Percentiles rank a stretch among this genome's conserved stretches.
Conservation (phyloP, 768 basidiomycete genomes). For the Glaciozyma antarctica region DNA sequence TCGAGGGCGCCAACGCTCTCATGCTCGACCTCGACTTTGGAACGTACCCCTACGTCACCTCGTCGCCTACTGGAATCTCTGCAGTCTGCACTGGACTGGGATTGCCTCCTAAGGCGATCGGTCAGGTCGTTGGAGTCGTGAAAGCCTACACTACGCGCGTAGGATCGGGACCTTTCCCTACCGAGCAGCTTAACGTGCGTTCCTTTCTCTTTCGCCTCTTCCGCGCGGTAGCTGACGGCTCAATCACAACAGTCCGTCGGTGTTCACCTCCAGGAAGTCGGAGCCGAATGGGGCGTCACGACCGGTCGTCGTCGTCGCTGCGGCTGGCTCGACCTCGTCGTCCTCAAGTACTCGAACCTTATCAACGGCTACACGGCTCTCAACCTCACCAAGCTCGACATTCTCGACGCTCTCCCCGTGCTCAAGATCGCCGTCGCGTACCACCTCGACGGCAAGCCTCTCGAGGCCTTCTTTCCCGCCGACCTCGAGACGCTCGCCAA, state of each 20-base stretch:
- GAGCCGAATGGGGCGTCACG: conserved; percentile 80
- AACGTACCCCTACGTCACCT: conserved; percentile 96
- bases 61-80: conserved; percentile 83
- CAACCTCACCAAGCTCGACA: conserved; percentile 93
- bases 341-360: conserved; percentile 78
- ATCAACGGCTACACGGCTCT: conserved; percentile 93
- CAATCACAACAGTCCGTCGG: conserved; percentile 56
- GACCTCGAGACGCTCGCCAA: conserved; percentile 69
- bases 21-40: conserved; percentile 99
- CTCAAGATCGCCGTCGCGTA: conserved; percentile 84
- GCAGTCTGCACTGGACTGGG: conserved; percentile 98
- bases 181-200: conserved; percentile 80
- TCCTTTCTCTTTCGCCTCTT: neutral
- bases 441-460: conserved; percentile 61
- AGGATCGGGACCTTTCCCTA: conserved; percentile 97
- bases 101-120: conserved; percentile 79
- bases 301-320: conserved; percentile 87
- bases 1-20: conserved; percentile 95
- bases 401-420: conserved; percentile 72
- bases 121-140: conserved; percentile 80
- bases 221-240: neutral
- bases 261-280: conserved; percentile 82
- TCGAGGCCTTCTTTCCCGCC: conserved; percentile 67
- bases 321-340: conserved; percentile 96
- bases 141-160: conserved; percentile 98